phyloP scores from a whole-genome alignment of 352 stramenopile species.

The Ophiocytium majus region DNA sequence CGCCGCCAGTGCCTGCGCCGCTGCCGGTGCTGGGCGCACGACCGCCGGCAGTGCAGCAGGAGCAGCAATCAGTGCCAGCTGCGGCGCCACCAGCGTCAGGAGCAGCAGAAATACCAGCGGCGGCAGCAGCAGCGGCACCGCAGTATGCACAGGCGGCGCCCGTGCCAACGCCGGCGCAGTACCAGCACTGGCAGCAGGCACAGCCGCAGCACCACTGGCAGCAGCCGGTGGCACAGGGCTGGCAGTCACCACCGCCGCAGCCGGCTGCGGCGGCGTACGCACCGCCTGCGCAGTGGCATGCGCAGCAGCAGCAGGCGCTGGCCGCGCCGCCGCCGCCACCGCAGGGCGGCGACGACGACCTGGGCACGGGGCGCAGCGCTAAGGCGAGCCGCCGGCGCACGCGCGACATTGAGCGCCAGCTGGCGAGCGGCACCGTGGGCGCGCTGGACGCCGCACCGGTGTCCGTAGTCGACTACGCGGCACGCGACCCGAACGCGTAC shows the following conservation, averaged over 20 bases:
- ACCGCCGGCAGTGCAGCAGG: background rate
- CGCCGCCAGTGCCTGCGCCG: background rate
- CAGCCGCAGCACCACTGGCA: conserved; percentile 6
- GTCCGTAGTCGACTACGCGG: background rate
- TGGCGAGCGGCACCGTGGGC: conserved; percentile 42
- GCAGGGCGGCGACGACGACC: background rate
- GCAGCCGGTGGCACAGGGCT: background rate
- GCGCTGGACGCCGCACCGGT: conserved; percentile 26
- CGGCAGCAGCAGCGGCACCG: too few relatives aligned
- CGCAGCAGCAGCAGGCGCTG: background rate
- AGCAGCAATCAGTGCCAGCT: too few relatives aligned
- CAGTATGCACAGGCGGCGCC: too few relatives aligned
- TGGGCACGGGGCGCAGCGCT: background rate
- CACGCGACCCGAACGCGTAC: background rate
- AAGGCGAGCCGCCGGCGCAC: conserved; percentile 40
- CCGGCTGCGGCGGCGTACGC: background rate
- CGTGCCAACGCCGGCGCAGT: too few relatives aligned
- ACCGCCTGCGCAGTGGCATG: background rate
- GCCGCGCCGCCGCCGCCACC: background rate
- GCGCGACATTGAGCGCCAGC: conserved; percentile 45
- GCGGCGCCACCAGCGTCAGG: too few relatives aligned
- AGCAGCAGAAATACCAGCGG: too few relatives aligned
- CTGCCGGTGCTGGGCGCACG: background rate
- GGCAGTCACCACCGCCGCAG: conserved; percentile 10
- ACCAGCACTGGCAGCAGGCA: background rate